Evolutionary conservation across 331 rosid species (phyloP).

Genomic region (Quercus phellos): DNA sequence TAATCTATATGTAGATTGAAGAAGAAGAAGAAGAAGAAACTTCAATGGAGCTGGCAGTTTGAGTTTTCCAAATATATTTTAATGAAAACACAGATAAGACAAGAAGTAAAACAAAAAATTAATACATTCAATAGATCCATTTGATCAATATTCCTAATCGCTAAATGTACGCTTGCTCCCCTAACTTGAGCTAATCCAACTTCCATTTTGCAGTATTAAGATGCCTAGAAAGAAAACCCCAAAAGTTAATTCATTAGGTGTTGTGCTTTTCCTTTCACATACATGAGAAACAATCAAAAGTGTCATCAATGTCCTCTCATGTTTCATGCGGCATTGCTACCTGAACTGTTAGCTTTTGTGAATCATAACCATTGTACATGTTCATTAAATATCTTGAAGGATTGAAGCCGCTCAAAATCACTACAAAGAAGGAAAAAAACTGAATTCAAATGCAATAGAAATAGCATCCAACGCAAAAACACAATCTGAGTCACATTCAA

Average conservation of each 20-base stretch:
- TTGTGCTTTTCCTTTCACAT: conserved; percentile 21
- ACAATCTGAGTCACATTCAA: conserved; percentile 13
- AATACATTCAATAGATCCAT: conserved; percentile 32
- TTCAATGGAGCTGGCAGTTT: not conserved
- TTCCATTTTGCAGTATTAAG: conserved; percentile 35
- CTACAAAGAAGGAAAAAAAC: conserved; percentile 42
- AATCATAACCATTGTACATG: conserved; percentile 55
- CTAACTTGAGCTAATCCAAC: conserved; percentile 38
- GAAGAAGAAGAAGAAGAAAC: not conserved
- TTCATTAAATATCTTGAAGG: conserved; percentile 95
- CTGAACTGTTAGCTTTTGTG: conserved; percentile 35
- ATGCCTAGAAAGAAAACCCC: conserved; percentile 33
- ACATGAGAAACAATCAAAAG: conserved; percentile 34
- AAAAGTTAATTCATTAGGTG: not conserved
- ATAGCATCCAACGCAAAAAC: conserved; percentile 12
- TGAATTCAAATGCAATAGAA: conserved; percentile 22
- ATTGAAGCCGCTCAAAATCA: conserved; percentile 93
- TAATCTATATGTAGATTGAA: not conserved
- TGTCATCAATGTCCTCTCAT: conserved; percentile 29
- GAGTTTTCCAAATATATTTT: not conserved
- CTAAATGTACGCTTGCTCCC: conserved; percentile 41
- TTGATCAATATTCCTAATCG: conserved; percentile 32
- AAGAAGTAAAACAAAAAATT: conserved; percentile 24
- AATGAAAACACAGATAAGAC: conserved; percentile 25
- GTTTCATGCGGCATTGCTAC: conserved; percentile 6